A percentile compares a stretch with the other conserved stretches of the same genome.
Conservation (phyloP, 305 asterid genomes). For the Lippia alba region DNA sequence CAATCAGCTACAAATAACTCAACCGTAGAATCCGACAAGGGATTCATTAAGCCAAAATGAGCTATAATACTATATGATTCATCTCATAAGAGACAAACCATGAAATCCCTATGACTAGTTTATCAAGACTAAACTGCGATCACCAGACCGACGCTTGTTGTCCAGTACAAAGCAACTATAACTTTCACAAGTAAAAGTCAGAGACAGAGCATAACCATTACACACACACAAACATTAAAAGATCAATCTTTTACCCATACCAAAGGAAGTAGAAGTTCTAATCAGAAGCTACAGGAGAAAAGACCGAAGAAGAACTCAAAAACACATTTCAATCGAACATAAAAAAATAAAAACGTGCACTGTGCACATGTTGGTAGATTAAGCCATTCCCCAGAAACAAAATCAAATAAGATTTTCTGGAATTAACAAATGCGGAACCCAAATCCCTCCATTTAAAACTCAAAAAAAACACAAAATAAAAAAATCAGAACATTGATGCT, state of each 20-base stretch:
- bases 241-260: not conserved
- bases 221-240: constrained; percentile 3
- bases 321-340: not conserved
- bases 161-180: not conserved
- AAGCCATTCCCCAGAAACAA: constrained; percentile 2
- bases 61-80: not conserved
- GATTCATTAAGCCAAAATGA: constrained; percentile 14
- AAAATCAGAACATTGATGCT: constrained; percentile 8
- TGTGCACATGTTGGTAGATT: constrained; percentile 37
- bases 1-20: not conserved
- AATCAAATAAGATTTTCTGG: not conserved
- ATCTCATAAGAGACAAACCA: not conserved
- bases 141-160: not conserved
- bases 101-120: not conserved
- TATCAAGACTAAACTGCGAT: not conserved
- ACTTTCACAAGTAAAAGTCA: not conserved
- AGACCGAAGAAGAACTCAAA: not conserved
- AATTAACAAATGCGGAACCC: not conserved
- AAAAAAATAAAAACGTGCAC: constrained; percentile 9
- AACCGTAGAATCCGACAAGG: constrained; percentile 14
- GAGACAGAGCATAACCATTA: constrained; percentile 1
- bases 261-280: constrained; percentile 7
- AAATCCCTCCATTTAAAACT: constrained; percentile 22
- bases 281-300: constrained; percentile 26
- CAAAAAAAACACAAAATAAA: not conserved